Evolutionary conservation across 768 basidiomycete genomes (phyloP).

Genomic region (Leccinum longicurvipes): DNA sequence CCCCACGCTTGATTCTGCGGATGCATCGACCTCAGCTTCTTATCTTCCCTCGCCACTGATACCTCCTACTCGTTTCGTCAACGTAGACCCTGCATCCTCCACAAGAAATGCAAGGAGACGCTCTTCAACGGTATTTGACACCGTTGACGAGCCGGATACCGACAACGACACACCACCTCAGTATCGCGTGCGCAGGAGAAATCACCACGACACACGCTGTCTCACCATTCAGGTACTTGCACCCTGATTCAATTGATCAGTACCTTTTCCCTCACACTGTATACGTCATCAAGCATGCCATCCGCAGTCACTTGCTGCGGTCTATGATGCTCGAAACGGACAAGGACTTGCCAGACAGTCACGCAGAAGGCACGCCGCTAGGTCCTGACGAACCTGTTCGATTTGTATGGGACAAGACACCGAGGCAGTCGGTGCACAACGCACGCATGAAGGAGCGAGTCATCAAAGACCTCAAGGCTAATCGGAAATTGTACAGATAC

Average conservation of each 20-base stretch:
- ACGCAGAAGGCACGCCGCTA: slow-evolving; percentile 50
- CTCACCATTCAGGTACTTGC: slow-evolving; percentile 61
- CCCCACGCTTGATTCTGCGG: background rate
- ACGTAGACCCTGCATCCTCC: slow-evolving; percentile 10
- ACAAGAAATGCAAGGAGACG: slow-evolving; percentile 26
- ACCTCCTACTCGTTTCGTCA: slow-evolving; percentile 21
- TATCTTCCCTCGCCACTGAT: slow-evolving; percentile 18
- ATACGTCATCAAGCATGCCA: slow-evolving; percentile 51
- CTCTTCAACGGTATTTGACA: slow-evolving; percentile 32
- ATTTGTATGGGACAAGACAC: slow-evolving; percentile 78
- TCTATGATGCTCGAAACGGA: slow-evolving; percentile 56
- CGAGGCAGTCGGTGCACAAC: slow-evolving; percentile 73
- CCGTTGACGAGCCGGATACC: slow-evolving; percentile 36
- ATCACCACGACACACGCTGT: slow-evolving; percentile 62
- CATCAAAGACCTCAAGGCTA: slow-evolving; percentile 55
- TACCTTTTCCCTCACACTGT: slow-evolving; percentile 3
- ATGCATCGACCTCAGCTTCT: background rate
- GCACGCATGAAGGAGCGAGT: slow-evolving; percentile 65
- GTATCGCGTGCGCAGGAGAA: slow-evolving; percentile 43
- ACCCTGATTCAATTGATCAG: background rate
- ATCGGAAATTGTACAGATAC: slow-evolving; percentile 55
- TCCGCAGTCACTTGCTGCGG: slow-evolving; percentile 62
- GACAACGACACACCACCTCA: slow-evolving; percentile 34
- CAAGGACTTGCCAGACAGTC: slow-evolving; percentile 58
- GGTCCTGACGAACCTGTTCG: slow-evolving; percentile 55